Percentiles rank a stretch among this genome's conserved stretches.
These are phyloP conservation scores for Spirogloea muscicola DNA, from an alignment of 139 green algal genomes.

Conservation along the genomic window DNA sequence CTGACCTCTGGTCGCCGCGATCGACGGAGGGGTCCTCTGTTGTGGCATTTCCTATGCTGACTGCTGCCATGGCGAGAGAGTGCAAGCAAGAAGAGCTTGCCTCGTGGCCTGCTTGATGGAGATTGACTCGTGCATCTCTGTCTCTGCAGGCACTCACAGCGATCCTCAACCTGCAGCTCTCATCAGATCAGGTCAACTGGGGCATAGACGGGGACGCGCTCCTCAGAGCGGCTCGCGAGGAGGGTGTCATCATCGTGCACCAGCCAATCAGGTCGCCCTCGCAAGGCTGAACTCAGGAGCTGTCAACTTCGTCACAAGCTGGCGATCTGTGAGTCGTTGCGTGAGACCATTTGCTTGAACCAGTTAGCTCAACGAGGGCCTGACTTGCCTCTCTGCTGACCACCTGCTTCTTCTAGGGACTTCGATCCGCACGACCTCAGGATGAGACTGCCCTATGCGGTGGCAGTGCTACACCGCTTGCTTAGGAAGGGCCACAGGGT, in stretches of 20 bases:
- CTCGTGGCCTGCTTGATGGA: too few relatives aligned
- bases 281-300: not conserved
- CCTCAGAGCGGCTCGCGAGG: not conserved
- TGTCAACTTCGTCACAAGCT: not conserved
- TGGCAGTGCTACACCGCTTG: constrained; percentile 19
- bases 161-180: constrained; percentile 26
- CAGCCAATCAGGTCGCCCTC: constrained; percentile 28
- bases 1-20: too few relatives aligned
- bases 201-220: constrained; percentile 19
- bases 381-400: too few relatives aligned
- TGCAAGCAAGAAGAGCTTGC: too few relatives aligned
- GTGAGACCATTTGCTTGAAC: too few relatives aligned
- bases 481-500: constrained; percentile 15
- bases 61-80: too few relatives aligned
- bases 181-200: constrained; percentile 14
- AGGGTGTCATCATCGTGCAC: constrained; percentile 14
- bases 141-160: constrained; percentile 26
- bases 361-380: too few relatives aligned
- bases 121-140: too few relatives aligned
- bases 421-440: constrained; percentile 23
- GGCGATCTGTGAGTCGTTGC: too few relatives aligned
- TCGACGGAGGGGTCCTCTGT: too few relatives aligned
- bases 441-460: constrained; percentile 6
- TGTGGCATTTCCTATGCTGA: too few relatives aligned
- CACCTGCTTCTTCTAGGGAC: too few relatives aligned